Percentiles rank a stretch among this genome's conserved stretches.
phyloP scores from a whole-genome alignment of 2,329 filamentous ascomycete species.

The Seiridium cupressi region DNA sequence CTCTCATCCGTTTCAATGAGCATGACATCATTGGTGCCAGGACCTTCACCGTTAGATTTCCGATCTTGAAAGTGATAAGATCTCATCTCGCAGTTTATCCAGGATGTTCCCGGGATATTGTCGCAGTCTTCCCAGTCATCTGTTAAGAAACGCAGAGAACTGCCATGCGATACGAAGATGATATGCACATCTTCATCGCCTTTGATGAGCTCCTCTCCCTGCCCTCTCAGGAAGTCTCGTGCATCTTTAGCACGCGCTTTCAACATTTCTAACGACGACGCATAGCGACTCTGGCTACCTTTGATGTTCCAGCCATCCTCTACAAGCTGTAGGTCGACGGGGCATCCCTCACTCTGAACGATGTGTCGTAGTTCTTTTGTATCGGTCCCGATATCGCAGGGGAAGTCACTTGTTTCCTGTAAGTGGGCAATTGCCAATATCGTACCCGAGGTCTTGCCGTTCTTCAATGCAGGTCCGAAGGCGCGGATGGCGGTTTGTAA shows the following conservation, averaged over 20 bases:
- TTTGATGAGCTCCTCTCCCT: background rate
- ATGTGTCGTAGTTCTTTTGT: background rate
- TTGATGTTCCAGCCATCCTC: background rate
- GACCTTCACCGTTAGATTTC: no score
- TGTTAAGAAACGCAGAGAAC: background rate
- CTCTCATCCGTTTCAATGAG: no score
- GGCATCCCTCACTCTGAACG: background rate
- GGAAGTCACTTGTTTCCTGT: background rate
- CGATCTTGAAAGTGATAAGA: background rate
- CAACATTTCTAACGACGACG: background rate
- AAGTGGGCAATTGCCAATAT: background rate
- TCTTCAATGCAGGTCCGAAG: background rate
- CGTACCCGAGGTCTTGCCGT: background rate
- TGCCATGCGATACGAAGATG: background rate
- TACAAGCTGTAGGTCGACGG: background rate
- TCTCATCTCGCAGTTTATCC: background rate
- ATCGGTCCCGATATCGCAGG: background rate
- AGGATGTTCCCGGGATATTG: background rate
- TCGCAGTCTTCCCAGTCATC: background rate
- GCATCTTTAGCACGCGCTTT: background rate
- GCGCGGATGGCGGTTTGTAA: background rate
- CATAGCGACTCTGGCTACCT: background rate
- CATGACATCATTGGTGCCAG: no score
- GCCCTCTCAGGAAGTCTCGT: background rate
- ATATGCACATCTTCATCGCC: background rate